Percentiles rank a stretch among this genome's conserved stretches.
Evolutionary conservation across 2,329 filamentous ascomycete species (phyloP).

Genomic region (Dendryphion nanum): DNA sequence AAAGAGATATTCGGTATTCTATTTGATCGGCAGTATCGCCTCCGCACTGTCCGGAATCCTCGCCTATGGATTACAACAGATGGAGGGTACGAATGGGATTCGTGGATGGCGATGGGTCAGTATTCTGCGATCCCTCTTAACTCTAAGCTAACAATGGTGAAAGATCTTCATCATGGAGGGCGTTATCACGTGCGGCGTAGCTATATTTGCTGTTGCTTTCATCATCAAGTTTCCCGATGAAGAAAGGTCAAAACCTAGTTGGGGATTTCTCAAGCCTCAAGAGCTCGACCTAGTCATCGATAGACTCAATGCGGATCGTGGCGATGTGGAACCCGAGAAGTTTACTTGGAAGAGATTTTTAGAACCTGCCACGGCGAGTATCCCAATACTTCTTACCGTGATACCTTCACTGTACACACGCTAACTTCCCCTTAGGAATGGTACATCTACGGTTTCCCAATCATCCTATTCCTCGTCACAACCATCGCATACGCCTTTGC

Average conservation of each 20-base stretch:
- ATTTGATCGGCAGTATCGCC: slow-evolving; percentile 24
- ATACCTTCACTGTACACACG: background rate
- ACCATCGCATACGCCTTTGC: slow-evolving; percentile 24
- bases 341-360: slow-evolving; percentile 19
- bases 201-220: slow-evolving; percentile 23
- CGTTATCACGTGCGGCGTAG: slow-evolving; percentile 22
- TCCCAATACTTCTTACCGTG: background rate
- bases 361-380: slow-evolving; percentile 10
- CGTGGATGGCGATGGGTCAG: slow-evolving; percentile 24
- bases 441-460: slow-evolving; percentile 22
- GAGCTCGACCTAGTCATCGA: slow-evolving; percentile 18
- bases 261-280: slow-evolving; percentile 17
- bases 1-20: slow-evolving; percentile 23
- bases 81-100: slow-evolving; percentile 21
- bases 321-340: slow-evolving; percentile 20
- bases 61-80: slow-evolving; percentile 27
- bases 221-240: slow-evolving; percentile 30
- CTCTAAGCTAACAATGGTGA: background rate
- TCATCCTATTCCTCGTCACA: slow-evolving; percentile 21
- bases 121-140: background rate
- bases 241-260: slow-evolving; percentile 18
- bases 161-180: slow-evolving; percentile 31
- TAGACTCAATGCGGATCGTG: slow-evolving; percentile 23
- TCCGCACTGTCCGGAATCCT: slow-evolving; percentile 24
- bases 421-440: slow-evolving; percentile 8